Base-by-base conservation (phyloP, 1,139 yeast species). In the Scheffersomyces parashehatae region DNA sequence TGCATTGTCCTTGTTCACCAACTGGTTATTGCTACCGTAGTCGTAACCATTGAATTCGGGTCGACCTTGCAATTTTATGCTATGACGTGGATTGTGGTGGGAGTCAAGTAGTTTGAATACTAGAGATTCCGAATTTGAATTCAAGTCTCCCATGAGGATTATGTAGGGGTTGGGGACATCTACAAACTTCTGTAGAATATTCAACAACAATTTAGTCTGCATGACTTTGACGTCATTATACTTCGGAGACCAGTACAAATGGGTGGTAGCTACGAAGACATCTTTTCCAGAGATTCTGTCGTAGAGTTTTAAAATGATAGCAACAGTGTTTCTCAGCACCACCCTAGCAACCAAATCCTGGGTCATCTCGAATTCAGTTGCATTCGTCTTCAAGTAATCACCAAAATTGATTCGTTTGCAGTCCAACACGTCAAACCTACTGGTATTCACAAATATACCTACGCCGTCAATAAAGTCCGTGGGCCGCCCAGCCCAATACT, bases 251-350 rank as follows among this genome's bases (percentile, higher is more conserved):
- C 86, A 81, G 54, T 81, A 81, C n/a, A 81, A 61, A 57, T 81
- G 86, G 1, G 85, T 81, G 49, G 80, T 81, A 12, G 81, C 64
- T 1, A 79, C 70, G 40, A 76, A 75, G 5, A 81, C 56, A 2
- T 59, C 51, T 35, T 70, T 65, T 12, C 64, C 59, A 0, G 78
- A 67, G 2, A 46, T 48, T 41, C 60, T 65, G 54, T 81, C 85
- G 45, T 63, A 59, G 26, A 81, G 55, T 20, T 75, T 73, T 3
- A 76, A 65, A 20, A 81, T 60, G 8, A 80, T 48, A 1, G 80
- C 83, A 5, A 81, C 85, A 20, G 83, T 83, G 52, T 81, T 81
- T 51, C 83, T 64, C n/a, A 65, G 62, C 28, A 75, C 49, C n/a
- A 75, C 64, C 28, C 77, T 56, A 26, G 60, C 58, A 11, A 52